These are phyloP conservation scores for Penicillium psychrosexuale DNA, from an alignment of 2,329 filamentous ascomycete species.

Conservation along the genomic window DNA sequence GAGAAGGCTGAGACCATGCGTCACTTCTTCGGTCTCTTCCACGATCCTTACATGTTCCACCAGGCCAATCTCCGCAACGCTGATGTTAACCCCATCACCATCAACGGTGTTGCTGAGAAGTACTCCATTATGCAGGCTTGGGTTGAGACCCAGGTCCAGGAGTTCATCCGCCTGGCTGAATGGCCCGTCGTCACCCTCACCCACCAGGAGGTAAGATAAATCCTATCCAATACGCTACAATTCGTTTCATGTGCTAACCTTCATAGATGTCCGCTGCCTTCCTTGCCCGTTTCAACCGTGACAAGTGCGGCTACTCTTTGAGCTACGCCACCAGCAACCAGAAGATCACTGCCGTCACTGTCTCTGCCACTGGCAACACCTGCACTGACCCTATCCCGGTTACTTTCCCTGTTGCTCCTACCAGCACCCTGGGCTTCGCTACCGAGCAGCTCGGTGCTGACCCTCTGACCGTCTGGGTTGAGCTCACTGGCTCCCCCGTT, in stretches of 20 bases:
- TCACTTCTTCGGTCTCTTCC: conserved; percentile 56
- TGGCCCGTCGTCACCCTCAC: conserved; percentile 57
- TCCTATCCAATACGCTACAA: background rate
- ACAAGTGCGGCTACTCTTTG: conserved; percentile 52
- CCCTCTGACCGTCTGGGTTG: conserved; percentile 52
- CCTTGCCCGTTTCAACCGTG: conserved; percentile 52
- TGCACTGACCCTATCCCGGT: conserved; percentile 55
- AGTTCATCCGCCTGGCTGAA: conserved; percentile 52
- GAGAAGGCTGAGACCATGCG: conserved; percentile 55
- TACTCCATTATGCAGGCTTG: conserved; percentile 57
- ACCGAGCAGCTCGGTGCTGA: conserved; percentile 56
- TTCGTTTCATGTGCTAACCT: background rate
- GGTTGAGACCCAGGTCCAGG: conserved; percentile 54
- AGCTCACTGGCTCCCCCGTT: conserved; percentile 45
- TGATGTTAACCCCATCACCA: conserved; percentile 47
- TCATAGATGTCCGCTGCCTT: conserved; percentile 48
- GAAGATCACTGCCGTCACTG: conserved; percentile 51
- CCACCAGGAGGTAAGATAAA: conserved; percentile 50
- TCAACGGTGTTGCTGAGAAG: conserved; percentile 49
- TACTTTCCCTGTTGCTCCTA: conserved; percentile 50
- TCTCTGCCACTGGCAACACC: conserved; percentile 50
- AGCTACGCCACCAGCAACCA: conserved; percentile 46
- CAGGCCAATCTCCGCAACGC: conserved; percentile 58
- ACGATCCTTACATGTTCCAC: conserved; percentile 62
- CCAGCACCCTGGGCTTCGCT: conserved; percentile 44